A percentile compares a stretch with the other conserved stretches of the same genome.
Evolutionary conservation across 345 rosid genomes (phyloP).

Genomic region (Schrenkiella parvula): DNA sequence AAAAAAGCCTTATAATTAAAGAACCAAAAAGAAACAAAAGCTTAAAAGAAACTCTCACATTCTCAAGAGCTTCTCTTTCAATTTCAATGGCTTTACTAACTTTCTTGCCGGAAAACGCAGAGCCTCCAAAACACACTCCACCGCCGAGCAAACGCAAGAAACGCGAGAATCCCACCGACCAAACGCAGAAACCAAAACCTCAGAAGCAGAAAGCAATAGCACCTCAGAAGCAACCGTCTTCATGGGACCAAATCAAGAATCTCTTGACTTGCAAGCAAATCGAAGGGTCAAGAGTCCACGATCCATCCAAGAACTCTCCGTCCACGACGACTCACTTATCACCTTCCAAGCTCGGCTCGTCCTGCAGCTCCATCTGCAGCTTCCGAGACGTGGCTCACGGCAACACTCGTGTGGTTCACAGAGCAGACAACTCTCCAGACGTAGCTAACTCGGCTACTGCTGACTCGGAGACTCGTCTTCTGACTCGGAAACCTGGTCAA

Average conservation of each 20-base stretch:
- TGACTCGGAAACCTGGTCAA: slow-evolving; percentile 47
- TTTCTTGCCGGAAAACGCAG: slow-evolving; percentile 30
- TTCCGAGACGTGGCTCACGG: slow-evolving; percentile 84
- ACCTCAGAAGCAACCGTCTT: slow-evolving; percentile 55
- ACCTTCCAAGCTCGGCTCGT: slow-evolving; percentile 49
- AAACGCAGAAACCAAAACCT: slow-evolving; percentile 17
- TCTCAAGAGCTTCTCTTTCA: slow-evolving; percentile 28
- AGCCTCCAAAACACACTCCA: slow-evolving; percentile 22
- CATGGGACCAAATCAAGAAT: slow-evolving; percentile 99
- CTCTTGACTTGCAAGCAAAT: slow-evolving; percentile 83
- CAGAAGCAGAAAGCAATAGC: slow-evolving; percentile 32
- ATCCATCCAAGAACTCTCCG: slow-evolving; percentile 56
- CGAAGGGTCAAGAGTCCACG: slow-evolving; percentile 69
- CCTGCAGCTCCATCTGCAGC: slow-evolving; percentile 87
- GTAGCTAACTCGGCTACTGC: slow-evolving; percentile 35
- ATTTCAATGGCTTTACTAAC: slow-evolving; percentile 35
- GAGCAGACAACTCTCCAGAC: slow-evolving; percentile 92
- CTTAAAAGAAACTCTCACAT: slow-evolving; percentile 19
- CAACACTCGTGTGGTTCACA: slow-evolving; percentile 87
- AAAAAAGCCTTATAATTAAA: slow-evolving; percentile 20
- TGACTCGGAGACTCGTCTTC: slow-evolving; percentile 60
- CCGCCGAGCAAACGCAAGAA: slow-evolving; percentile 33
- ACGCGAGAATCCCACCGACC: slow-evolving; percentile 21
- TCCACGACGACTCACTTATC: slow-evolving; percentile 10
- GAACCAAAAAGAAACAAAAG: slow-evolving; percentile 20